phyloP scores from a whole-genome alignment of 2,329 filamentous ascomycete species.

The Cucurbitaria berberidis region DNA sequence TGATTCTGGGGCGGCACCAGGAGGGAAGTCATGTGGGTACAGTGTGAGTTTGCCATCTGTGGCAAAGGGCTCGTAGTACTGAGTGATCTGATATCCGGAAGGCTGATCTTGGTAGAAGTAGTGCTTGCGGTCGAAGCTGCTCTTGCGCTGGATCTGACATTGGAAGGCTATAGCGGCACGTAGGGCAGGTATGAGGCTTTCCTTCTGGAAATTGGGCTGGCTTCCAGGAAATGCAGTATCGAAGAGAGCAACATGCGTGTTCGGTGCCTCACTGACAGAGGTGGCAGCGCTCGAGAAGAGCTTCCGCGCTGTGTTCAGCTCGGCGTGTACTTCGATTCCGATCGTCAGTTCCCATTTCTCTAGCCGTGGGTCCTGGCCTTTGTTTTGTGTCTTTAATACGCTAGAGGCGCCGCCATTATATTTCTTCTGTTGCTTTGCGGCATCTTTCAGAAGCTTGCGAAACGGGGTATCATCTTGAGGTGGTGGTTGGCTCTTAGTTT shows the following conservation, averaged over 20 bases:
- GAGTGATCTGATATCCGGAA: slow-evolving; percentile 94
- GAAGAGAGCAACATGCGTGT: slow-evolving; percentile 87
- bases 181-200: slow-evolving; percentile 85
- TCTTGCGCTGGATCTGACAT: slow-evolving; percentile 77
- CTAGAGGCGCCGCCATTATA: slow-evolving; percentile 13
- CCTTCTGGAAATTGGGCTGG: slow-evolving; percentile 83
- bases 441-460: slow-evolving; percentile 48
- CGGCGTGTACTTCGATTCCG: slow-evolving; percentile 96
- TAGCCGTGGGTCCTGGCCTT: slow-evolving; percentile 30
- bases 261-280: slow-evolving; percentile 68
- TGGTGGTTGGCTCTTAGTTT: slow-evolving; percentile 27
- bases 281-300: slow-evolving; percentile 75
- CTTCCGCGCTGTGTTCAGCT: slow-evolving; percentile 87
- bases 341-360: slow-evolving; percentile 89
- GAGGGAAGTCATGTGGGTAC: slow-evolving; percentile 66
- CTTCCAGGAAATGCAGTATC: slow-evolving; percentile 89
- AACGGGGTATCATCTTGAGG: slow-evolving; percentile 41
- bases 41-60: slow-evolving; percentile 75
- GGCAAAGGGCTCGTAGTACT: slow-evolving; percentile 81
- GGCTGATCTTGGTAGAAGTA: slow-evolving; percentile 99
- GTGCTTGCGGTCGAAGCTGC: slow-evolving; percentile 93
- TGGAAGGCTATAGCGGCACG: slow-evolving; percentile 84
- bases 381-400: slow-evolving; percentile 5
- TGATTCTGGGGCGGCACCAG: slow-evolving; percentile 71
- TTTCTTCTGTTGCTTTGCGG: slow-evolving; percentile 43